Base-by-base conservation (phyloP, 2,329 filamentous ascomycete species). In the Fusarium burgessii region DNA sequence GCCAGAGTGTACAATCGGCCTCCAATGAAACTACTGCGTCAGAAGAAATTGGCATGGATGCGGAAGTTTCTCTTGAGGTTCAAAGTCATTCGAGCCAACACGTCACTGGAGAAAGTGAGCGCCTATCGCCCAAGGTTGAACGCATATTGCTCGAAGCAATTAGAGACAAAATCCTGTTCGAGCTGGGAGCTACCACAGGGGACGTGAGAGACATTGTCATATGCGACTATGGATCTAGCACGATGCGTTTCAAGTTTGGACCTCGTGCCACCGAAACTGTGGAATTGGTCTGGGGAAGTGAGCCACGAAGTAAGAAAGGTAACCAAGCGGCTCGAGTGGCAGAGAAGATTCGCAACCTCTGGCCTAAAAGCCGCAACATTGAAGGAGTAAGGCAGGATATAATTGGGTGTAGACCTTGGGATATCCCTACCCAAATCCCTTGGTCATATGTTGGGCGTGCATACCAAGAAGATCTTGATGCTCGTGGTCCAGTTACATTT, bases 401-500 rank as follows among this genome's bases (percentile, higher is more conserved):
- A 17, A 0, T 54, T 3, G 36, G 17, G 8, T 41, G 51, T 7
- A 18, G 25, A 14, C n/a, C 10, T 5, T 15, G 5, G 0, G 4
- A 7, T 18, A 10, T 25, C 0, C 25, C 51, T 17, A 11, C 2
- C 3, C 0, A 3, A 5, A n/a, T 41, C 3, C 18, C 25, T 14
- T 51, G 33, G 47, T 5, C 1, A 7, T 17, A 10, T 13, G 11
- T 38, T 25, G 10, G 20, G 7, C 14, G 18, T 14, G 15, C 7
- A 35, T 51, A 38, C 13, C 15, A n/a, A 18, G 18, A 20, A 3
- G 32, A 50, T 10, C 5, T 23, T 5, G 11, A 7, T n/a, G 10
- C 11, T 5, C 11, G 3, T 12, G 32, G 7, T 9, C 29, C 11
- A 13, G 29, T 3, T 32, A 11, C 29, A 3, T 32, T 32, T 32